These are phyloP conservation scores for Tagetes patula DNA, from an alignment of 129 eudicot genomes.

Conservation along the genomic window DNA sequence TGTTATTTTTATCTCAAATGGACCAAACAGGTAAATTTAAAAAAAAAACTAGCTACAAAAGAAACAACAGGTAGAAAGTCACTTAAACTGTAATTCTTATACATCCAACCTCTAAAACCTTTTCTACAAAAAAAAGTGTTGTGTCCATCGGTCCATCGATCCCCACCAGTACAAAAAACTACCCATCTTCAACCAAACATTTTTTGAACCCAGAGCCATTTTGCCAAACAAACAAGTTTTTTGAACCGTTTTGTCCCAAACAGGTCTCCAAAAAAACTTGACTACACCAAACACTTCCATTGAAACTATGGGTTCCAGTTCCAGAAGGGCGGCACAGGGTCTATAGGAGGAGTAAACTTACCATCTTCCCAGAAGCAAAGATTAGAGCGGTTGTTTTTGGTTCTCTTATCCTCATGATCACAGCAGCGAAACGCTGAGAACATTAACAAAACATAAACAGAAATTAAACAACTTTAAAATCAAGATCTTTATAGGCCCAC, in stretches of 20 bases:
- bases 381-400: slow-evolving; percentile 89
- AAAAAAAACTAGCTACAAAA: not conserved
- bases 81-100: not conserved
- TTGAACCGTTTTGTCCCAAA: not conserved
- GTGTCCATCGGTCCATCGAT: not conserved
- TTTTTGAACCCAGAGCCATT: not conserved
- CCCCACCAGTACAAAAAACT: not conserved
- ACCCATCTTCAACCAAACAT: not conserved
- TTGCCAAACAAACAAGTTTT: not conserved
- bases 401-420: slow-evolving; percentile 91
- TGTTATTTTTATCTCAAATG: not conserved
- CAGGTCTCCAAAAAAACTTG: not conserved
- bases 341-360: slow-evolving; percentile 25
- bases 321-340: not conserved
- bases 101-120: not conserved
- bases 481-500: not conserved
- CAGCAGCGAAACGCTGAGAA: slow-evolving; percentile 94
- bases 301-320: not conserved
- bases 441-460: slow-evolving; percentile 1
- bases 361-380: slow-evolving; percentile 97
- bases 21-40: not conserved
- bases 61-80: not conserved
- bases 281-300: not conserved
- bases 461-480: not conserved
- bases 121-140: not conserved